A percentile compares a stretch with the other conserved stretches of the same genome.
phyloP scores from a whole-genome alignment of 495 filamentous ascomycete genomes.

The Talaromyces liani region DNA sequence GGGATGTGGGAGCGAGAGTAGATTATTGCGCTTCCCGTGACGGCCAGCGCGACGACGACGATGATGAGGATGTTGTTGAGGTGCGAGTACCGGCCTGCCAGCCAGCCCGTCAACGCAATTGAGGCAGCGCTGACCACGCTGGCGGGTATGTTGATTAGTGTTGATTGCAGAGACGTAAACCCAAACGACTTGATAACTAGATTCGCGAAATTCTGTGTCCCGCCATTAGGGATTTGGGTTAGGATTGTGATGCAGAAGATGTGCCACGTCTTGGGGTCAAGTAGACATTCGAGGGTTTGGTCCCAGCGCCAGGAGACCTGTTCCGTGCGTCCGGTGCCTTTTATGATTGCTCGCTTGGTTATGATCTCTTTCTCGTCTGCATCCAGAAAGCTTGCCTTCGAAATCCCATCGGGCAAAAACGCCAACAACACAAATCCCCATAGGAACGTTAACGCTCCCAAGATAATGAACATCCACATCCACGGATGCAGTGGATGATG shows the following conservation, averaged over 20 bases:
- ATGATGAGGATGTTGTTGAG: conserved; percentile 27
- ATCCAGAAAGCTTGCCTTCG: conserved; percentile 50
- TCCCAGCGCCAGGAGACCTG: conserved; percentile 49
- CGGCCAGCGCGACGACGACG: conserved; percentile 21
- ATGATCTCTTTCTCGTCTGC: conserved; percentile 48
- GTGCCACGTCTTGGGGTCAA: conserved; percentile 54
- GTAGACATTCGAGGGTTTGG: conserved; percentile 43
- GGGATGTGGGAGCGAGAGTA: conserved; percentile 44
- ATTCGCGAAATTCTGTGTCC: conserved; percentile 38
- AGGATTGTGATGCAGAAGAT: conserved; percentile 52
- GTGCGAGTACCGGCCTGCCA: conserved; percentile 24
- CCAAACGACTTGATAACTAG: conserved; percentile 38
- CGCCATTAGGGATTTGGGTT: conserved; percentile 35
- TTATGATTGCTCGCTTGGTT: conserved; percentile 36
- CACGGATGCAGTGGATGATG: conserved; percentile 39
- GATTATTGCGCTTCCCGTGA: conserved; percentile 54
- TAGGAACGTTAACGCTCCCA: conserved; percentile 46
- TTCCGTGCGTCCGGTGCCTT: conserved; percentile 39
- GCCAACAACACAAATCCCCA: conserved; percentile 47
- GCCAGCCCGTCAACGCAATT: conserved; percentile 30
- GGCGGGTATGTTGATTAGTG: conserved; percentile 34
- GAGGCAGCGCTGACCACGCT: conserved; percentile 32
- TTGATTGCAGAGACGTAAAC: conserved; percentile 33
- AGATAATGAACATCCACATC: conserved; percentile 45
- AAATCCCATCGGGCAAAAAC: conserved; percentile 54